Evolutionary conservation across 1,284 basidiomycete genomes (phyloP).

Genomic region (Heterobasidion parviporum): DNA sequence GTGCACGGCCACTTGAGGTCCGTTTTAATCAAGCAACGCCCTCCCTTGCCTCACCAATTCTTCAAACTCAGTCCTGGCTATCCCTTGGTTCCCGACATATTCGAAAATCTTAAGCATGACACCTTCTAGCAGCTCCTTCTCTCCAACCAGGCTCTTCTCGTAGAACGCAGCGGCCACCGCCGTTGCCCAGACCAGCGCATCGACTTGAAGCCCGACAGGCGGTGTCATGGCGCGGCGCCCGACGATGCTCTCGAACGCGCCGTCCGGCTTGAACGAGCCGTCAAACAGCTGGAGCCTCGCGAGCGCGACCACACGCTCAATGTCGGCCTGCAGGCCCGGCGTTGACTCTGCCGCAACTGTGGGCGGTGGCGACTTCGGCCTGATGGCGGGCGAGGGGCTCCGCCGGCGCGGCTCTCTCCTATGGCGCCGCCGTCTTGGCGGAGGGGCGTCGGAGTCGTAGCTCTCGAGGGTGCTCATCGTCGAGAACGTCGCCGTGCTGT

Average conservation of each 20-base stretch:
- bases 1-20: too few relatives aligned
- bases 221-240: constrained; percentile 18
- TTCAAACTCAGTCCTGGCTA: neutral
- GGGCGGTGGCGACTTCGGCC: neutral
- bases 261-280: constrained; percentile 33
- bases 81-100: constrained; percentile 14
- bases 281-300: constrained; percentile 32
- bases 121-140: constrained; percentile 27
- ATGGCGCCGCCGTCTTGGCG: neutral
- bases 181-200: constrained; percentile 30
- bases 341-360: neutral
- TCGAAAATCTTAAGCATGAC: constrained; percentile 28
- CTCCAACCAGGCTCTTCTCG: constrained; percentile 19
- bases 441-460: neutral
- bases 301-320: constrained; percentile 18
- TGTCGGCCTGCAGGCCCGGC: neutral
- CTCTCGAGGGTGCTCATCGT: constrained; percentile 39
- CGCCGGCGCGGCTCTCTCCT: constrained; percentile 4
- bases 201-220: constrained; percentile 12
- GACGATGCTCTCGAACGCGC: constrained; percentile 22
- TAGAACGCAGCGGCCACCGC: constrained; percentile 32
- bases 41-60: neutral
- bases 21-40: neutral
- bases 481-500: constrained; percentile 30
- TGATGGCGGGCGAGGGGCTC: constrained; percentile 23